phyloP scores from a whole-genome alignment of 345 rosid genomes.

The Geranium rotundifolium region DNA sequence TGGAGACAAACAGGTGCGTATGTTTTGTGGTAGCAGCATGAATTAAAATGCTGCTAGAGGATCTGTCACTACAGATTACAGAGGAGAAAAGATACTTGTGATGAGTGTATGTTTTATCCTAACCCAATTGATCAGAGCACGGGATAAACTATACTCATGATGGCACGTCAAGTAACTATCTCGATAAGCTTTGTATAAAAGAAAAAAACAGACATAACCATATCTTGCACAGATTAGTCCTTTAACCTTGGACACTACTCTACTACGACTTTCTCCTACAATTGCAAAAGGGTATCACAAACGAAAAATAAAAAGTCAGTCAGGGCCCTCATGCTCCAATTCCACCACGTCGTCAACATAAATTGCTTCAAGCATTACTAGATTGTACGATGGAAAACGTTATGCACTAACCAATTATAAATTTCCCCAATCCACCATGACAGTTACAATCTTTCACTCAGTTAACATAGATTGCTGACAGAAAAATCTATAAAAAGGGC shows the following conservation, averaged over 20 bases:
- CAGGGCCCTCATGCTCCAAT: neutral
- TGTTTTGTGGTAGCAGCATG: neutral
- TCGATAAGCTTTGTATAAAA: neutral
- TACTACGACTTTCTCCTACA: neutral
- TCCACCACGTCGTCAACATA: neutral
- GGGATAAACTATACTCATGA: neutral
- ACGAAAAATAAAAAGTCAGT: too few relatives aligned
- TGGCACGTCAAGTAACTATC: neutral
- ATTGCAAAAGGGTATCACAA: neutral
- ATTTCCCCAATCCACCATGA: neutral
- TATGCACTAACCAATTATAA: neutral
- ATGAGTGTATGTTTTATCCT: too few relatives aligned
- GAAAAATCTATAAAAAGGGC: neutral
- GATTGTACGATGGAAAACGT: neutral
- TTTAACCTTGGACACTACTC: neutral
- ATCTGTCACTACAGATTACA: conserved; percentile 7
- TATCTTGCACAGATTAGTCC: neutral
- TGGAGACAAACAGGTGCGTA: neutral
- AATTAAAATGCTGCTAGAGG: conserved; percentile 1
- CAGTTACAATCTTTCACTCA: neutral
- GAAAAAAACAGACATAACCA: neutral
- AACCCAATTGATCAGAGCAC: too few relatives aligned
- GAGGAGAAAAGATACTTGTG: neutral
- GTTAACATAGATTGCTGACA: neutral
- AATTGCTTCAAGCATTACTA: neutral